Evolutionary conservation across 371 early-diverging fungal genomes (phyloP).

Genomic region (Haplosporangium sp.): DNA sequence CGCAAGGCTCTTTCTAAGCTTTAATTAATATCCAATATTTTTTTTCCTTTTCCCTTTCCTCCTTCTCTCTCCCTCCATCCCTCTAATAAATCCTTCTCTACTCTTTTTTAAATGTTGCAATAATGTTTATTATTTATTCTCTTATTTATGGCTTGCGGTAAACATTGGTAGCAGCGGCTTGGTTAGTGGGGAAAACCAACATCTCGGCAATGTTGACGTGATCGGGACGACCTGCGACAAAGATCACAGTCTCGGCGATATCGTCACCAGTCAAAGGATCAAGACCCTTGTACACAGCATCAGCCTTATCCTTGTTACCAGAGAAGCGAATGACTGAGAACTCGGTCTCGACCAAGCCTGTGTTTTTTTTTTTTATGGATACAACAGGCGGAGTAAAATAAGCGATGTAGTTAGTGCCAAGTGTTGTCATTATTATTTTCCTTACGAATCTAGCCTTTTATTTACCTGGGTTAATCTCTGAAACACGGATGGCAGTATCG

Average conservation of each 20-base stretch:
- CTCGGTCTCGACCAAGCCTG: constrained; percentile 89
- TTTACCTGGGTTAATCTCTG: constrained; percentile 79
- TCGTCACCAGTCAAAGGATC: constrained; percentile 46
- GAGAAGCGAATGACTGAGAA: constrained; percentile 88
- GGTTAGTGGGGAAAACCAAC: constrained; percentile 80
- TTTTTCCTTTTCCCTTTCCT: too few species aligned
- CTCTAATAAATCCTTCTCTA: too few species aligned
- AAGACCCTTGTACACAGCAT: constrained; percentile 83
- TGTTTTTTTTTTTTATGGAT: too few species aligned
- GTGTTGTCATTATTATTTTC: too few species aligned
- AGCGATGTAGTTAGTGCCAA: too few species aligned
- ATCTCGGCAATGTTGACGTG: constrained; percentile 90
- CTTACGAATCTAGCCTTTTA: too few species aligned
- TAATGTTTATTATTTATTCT: not conserved
- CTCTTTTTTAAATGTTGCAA: too few species aligned
- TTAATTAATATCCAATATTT: constrained; percentile 4
- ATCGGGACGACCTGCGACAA: constrained; percentile 83
- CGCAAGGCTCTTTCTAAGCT: constrained; percentile 35
- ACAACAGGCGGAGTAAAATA: not conserved
- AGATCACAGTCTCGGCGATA: constrained; percentile 83
- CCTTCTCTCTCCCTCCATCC: too few species aligned
- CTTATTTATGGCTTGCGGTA: constrained; percentile 34
- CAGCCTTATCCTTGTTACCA: constrained; percentile 86
- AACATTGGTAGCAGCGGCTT: constrained; percentile 73
- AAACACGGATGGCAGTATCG: constrained; percentile 80